Percentiles rank a stretch among this genome's conserved stretches.
These are phyloP conservation scores for Nemania diffusa DNA, from an alignment of 2,329 filamentous ascomycete species.

Conservation along the genomic window DNA sequence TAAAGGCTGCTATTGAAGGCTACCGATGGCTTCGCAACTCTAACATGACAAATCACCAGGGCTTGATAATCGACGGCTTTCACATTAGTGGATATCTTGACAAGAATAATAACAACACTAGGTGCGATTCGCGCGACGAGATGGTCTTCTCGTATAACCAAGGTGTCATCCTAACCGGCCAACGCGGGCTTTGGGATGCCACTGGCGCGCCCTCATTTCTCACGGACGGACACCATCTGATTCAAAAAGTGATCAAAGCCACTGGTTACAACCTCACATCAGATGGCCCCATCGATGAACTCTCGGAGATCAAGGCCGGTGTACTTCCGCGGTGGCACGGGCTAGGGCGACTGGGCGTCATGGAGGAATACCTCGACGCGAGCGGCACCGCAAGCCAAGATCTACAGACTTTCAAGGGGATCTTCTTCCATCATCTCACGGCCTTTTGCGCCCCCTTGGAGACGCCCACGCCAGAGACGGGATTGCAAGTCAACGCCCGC, in stretches of 20 bases:
- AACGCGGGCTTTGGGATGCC: slow-evolving; percentile 81
- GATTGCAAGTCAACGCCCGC: slow-evolving; percentile 45
- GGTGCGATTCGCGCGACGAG: slow-evolving; percentile 83
- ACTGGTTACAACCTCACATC: slow-evolving; percentile 75
- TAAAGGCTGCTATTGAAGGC: slow-evolving; percentile 77
- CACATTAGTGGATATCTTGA: slow-evolving; percentile 77
- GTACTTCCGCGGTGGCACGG: slow-evolving; percentile 72
- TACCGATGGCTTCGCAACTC: slow-evolving; percentile 83
- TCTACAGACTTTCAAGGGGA: slow-evolving; percentile 90
- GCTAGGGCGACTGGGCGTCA: slow-evolving; percentile 79
- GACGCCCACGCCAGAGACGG: slow-evolving; percentile 47
- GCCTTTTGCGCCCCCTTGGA: slow-evolving; percentile 77
- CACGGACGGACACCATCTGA: slow-evolving; percentile 79
- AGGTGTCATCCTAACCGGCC: slow-evolving; percentile 85
- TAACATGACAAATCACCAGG: slow-evolving; percentile 81
- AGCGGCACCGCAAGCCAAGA: slow-evolving; percentile 81
- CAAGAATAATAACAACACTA: slow-evolving; percentile 69
- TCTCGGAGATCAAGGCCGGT: slow-evolving; percentile 48
- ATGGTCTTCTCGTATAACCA: slow-evolving; percentile 98
- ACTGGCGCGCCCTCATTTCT: slow-evolving; percentile 79
- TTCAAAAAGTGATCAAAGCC: slow-evolving; percentile 77
- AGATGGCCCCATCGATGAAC: slow-evolving; percentile 56
- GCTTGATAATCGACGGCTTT: slow-evolving; percentile 87
- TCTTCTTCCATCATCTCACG: slow-evolving; percentile 90
- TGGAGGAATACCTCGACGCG: slow-evolving; percentile 87